A percentile compares a stretch with the other conserved stretches of the same genome.
Conservation (phyloP, 2,329 filamentous ascomycete species). For the Colletotrichum truncatum region DNA sequence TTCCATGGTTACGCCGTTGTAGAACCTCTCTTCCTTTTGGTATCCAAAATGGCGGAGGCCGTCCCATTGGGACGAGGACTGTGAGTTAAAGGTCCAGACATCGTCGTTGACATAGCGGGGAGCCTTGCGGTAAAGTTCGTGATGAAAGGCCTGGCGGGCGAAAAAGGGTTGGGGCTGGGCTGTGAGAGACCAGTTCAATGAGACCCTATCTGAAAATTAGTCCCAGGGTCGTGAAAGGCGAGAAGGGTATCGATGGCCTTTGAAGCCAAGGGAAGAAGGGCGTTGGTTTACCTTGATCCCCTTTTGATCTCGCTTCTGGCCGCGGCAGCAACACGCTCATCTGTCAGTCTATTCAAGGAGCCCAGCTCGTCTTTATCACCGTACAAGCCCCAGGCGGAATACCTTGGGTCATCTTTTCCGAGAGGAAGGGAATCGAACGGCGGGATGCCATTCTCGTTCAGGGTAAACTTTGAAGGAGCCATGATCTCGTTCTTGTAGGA, state of each 20-base stretch:
- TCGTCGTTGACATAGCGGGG: slow-evolving; percentile 44
- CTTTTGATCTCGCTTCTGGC: slow-evolving; percentile 62
- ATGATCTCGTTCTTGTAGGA: not conserved
- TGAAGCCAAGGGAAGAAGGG: not conserved
- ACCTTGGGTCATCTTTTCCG: slow-evolving; percentile 53
- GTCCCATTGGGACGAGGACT: slow-evolving; percentile 51
- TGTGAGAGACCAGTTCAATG: slow-evolving; percentile 44
- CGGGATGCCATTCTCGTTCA: slow-evolving; percentile 54
- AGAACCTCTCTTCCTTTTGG: slow-evolving; percentile 45
- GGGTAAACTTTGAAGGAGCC: not conserved
- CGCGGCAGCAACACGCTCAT: slow-evolving; percentile 59
- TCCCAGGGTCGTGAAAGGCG: no score
- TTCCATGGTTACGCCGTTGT: slow-evolving; percentile 40
- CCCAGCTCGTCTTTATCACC: slow-evolving; percentile 67
- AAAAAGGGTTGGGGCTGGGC: slow-evolving; percentile 45
- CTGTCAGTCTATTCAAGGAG: slow-evolving; percentile 67
- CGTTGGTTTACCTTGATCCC: slow-evolving; percentile 52
- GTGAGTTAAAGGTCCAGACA: slow-evolving; percentile 44
- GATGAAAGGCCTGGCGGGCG: slow-evolving; percentile 39
- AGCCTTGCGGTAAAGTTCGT: slow-evolving; percentile 39
- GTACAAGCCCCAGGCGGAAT: slow-evolving; percentile 59
- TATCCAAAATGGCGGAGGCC: slow-evolving; percentile 49
- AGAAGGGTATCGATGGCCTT: no score
- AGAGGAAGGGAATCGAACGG: slow-evolving; percentile 58
- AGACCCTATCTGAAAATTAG: slow-evolving; percentile 33